phyloP scores from a whole-genome alignment of 176 grass and related monocot species.

The Oryza officinalis region DNA sequence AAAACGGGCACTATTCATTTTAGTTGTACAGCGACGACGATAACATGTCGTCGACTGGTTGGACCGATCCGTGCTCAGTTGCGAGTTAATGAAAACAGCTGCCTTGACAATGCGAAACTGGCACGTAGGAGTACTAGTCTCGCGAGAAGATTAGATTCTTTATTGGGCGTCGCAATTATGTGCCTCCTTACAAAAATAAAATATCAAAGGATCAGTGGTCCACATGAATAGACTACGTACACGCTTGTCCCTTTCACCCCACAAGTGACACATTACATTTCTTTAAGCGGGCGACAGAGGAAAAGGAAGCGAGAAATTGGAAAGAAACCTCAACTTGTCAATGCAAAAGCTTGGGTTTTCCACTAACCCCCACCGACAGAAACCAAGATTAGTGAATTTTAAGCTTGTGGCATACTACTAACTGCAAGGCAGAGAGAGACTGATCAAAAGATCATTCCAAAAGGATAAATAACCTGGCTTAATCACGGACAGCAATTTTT shows the following conservation, averaged over 20 bases:
- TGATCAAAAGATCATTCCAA: not conserved
- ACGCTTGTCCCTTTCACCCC: slow-evolving; percentile 47
- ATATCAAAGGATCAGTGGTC: slow-evolving; percentile 37
- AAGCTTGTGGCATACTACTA: not conserved
- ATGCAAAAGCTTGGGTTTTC: slow-evolving; percentile 30
- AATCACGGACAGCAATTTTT: slow-evolving; percentile 20
- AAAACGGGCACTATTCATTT: not conserved
- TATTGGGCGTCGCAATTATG: slow-evolving; percentile 48
- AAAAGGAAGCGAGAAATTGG: not conserved
- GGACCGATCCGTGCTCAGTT: slow-evolving; percentile 41
- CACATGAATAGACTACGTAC: slow-evolving; percentile 63
- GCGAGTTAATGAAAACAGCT: slow-evolving; percentile 39
- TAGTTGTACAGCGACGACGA: not conserved
- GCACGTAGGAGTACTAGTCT: slow-evolving; percentile 18
- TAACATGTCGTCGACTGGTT: slow-evolving; percentile 42
- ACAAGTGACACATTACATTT: slow-evolving; percentile 30
- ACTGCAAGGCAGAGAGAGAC: not conserved
- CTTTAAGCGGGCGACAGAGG: slow-evolving; percentile 14
- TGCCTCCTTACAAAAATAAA: slow-evolving; percentile 28
- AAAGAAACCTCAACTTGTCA: slow-evolving; percentile 22
- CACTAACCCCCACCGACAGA: slow-evolving; percentile 60
- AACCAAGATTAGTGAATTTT: slow-evolving; percentile 21
- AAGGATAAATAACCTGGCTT: not conserved
- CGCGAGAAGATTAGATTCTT: slow-evolving; percentile 57
- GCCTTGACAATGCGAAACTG: slow-evolving; percentile 46